These are phyloP conservation scores for Boletus mariae DNA, from an alignment of 1,284 basidiomycete genomes.

Conservation along the genomic window DNA sequence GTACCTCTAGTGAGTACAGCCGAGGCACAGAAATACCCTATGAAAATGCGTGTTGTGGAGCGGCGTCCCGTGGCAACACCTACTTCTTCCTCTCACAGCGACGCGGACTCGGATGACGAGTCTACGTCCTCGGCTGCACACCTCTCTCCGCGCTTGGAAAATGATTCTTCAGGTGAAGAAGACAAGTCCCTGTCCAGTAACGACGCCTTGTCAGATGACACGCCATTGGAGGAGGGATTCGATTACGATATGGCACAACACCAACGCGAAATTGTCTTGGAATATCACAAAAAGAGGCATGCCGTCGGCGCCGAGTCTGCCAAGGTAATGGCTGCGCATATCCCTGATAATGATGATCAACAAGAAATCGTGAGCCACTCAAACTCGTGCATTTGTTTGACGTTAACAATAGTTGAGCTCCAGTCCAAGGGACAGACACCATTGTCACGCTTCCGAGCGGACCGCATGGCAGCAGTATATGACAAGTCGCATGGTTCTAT, in stretches of 20 bases:
- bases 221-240: constrained; percentile 43
- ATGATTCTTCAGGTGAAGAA: constrained; percentile 7
- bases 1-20: constrained; percentile 39
- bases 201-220: constrained; percentile 27
- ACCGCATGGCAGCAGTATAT: constrained; percentile 46
- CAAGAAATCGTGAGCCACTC: constrained; percentile 42
- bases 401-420: constrained; percentile 6
- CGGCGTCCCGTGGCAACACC: constrained; percentile 39
- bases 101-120: constrained; percentile 50
- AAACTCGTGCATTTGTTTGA: not conserved
- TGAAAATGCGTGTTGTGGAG: constrained; percentile 70
- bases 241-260: constrained; percentile 60
- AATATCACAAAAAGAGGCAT: constrained; percentile 60
- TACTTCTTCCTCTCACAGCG: constrained; percentile 15
- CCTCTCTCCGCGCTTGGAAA: constrained; percentile 24
- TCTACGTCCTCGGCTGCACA: constrained; percentile 33
- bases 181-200: constrained; percentile 19
- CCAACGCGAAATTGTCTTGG: constrained; percentile 70
- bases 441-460: constrained; percentile 62
- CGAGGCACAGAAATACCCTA: constrained; percentile 43
- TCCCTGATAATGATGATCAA: constrained; percentile 41
- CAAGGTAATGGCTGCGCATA: constrained; percentile 47
- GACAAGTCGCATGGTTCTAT: constrained; percentile 33
- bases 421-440: constrained; percentile 39
- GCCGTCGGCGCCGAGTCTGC: constrained; percentile 52